Percentiles rank a stretch among this genome's conserved stretches.
Conservation (phyloP, 441 rosid species). For the Breynia disticha region DNA sequence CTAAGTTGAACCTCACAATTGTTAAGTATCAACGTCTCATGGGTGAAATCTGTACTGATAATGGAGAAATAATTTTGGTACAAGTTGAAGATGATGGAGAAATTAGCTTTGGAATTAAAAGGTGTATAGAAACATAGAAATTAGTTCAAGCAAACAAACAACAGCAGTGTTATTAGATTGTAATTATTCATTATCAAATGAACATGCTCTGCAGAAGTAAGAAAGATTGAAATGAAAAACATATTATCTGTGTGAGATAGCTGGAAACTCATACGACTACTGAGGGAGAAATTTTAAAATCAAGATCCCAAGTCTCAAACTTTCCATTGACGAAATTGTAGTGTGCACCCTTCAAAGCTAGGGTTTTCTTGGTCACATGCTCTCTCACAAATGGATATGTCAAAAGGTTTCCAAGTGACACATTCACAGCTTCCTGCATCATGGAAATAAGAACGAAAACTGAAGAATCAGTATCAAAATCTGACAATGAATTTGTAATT, state of each 20-base stretch:
- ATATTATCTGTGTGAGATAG: too few relatives aligned
- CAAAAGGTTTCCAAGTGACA: slow-evolving; percentile 74
- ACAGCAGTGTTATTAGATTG: too few relatives aligned
- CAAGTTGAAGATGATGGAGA: too few relatives aligned
- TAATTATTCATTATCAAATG: slow-evolving; percentile 6
- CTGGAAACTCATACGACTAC: slow-evolving; percentile 16
- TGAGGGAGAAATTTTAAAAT: slow-evolving; percentile 44
- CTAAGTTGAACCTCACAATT: too few relatives aligned
- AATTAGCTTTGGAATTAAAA: too few relatives aligned
- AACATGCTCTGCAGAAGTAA: slow-evolving; percentile 7
- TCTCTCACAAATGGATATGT: slow-evolving; percentile 90
- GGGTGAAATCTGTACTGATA: too few relatives aligned
- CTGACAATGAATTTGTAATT: too few relatives aligned
- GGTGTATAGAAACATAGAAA: too few relatives aligned
- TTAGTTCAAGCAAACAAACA: too few relatives aligned
- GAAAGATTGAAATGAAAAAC: background rate
- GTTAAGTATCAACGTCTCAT: too few relatives aligned
- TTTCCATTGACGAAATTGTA: slow-evolving; percentile 71
- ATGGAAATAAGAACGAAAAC: background rate
- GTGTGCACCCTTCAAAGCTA: slow-evolving; percentile 70
- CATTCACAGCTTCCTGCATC: slow-evolving; percentile 90
- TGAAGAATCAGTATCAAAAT: background rate
- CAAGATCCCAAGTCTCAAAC: slow-evolving; percentile 80
- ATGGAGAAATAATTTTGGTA: too few relatives aligned
- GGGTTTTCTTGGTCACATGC: slow-evolving; percentile 38